Base-by-base conservation (phyloP, 2,329 filamentous ascomycete genomes). In the Ophiostoma pallidulum region DNA sequence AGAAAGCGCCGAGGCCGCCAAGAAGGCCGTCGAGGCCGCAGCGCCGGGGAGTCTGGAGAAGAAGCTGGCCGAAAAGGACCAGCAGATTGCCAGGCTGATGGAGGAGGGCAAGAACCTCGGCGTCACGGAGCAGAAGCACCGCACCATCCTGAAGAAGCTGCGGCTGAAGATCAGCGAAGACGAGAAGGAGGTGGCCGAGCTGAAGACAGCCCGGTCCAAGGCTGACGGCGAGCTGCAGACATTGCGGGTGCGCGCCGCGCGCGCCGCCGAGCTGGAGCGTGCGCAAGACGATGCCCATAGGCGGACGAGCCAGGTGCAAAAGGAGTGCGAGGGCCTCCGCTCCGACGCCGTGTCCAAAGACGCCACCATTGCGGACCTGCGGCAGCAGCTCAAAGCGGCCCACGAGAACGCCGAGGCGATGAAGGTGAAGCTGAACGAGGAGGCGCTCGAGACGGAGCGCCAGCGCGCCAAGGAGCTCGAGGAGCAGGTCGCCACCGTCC, bases 51-150 rank as follows among this genome's bases (percentile, higher is more conserved):
- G 81, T 48, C 49, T 72, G 2, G 86, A 94, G 54, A 86, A 83
- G 62, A 89, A 86, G 59, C 64, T 97, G 13, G 85, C 87, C 1
- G 89, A 94, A 58, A 94, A 89, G 60, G 90, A 97, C 57, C 82
- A 91, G 57, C 86, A 86, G 61, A 94, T 97, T 58, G 87, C 90
- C 3, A 69, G 90, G 40, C 70, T 98, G 12, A 85, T 98, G 73
- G 84, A 94, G 57, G 92, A 98, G 67, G 92, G 94, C 0, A 86
- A 92, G 57, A 89, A 84, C 55, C 73, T 97, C 8, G 90, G 88
- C 2, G 86, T 84, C 57, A 85, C 78, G 0, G 92, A 98, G 62
- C 78, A 96, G 64, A 88, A 89, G 59, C 82, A 94, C 54, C 74
- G 91, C 51, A 78, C 78, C 6, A 82, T 83, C 4, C 86, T 97